Evolutionary conservation across 2,329 filamentous ascomycete genomes (phyloP), one percentile per base, ranked within the genome.

Genomic region (Epichloe sp.): DNA sequence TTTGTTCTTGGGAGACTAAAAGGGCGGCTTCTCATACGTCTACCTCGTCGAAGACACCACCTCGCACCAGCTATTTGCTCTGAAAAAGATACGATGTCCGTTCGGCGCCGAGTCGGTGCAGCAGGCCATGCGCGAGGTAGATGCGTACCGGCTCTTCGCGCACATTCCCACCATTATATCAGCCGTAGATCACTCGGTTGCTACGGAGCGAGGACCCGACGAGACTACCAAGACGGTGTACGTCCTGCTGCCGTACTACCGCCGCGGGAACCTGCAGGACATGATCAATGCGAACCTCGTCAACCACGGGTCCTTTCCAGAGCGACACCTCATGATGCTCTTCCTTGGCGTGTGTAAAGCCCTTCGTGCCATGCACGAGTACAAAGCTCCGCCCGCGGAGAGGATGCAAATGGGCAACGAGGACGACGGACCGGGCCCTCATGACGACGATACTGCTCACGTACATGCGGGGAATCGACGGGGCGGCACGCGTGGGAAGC

Each of bases 21-120:
- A 48, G 85, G 93, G 93, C 65, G 93, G 93, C 63, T 98, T 98
- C 75, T 95, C 89, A 57, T 98, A 97, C 70, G 93, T 98, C 60
- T 98, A 98, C 71, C 86, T 98, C 53, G 93, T 98, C 54, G 87
- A 97, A 75, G 90, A 96, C 68, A 91, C 86, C 46, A 75, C 80
- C 50, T 85, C 82, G 49, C 86, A 87, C 53, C 82, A 91, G 61
- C 79, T 95, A 45, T 91, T 95, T 68, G 93, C 93, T 17, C 82
- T 97, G 55, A 98, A 98, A 71, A 98, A 98, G 78, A 98, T 98
- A 68, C 85, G 91, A 65, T 98, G 93, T 75, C 91, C 93, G 4
- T 97, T 98, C 63, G 93, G 93, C 58, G 86, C 93, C 68, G 93
- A 98, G 74, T 95, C 88, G 26, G 91, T 98, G 53, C 83, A 88